Evolutionary conservation across 345 rosid genomes (phyloP), one percentile per base, ranked within the genome.

Genomic region (Noccaea caerulescens): DNA sequence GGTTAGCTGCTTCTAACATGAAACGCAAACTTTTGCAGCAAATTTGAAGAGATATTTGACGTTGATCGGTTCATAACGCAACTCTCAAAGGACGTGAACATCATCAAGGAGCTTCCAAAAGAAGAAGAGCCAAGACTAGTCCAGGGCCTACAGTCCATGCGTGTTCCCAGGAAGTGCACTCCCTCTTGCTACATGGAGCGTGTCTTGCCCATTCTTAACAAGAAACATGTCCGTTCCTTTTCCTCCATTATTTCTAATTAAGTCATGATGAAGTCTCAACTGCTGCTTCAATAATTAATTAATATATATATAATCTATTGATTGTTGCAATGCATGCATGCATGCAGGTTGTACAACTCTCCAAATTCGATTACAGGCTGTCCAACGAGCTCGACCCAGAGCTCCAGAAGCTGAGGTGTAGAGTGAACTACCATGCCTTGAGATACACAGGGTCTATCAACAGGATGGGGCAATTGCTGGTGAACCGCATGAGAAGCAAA

Each of bases 321-420:
- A 20, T 27, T 27, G 30, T 27, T 27, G 30, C 3, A 3, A 27
- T 27, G 30, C 30, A 27, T 27, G 30, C 30, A 27, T 27, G 30
- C 30, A 27, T 27, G 78, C 82, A 93, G 98, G 95, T 82, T 68
- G 84, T 93, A 66, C 91, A 84, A 79, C 97, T 93, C 73, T 82
- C 92, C 23, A 93, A 93, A 78, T 93, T 91, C 72, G 98, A 93
- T 80, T 93, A 93, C 80, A 80, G 96, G 80, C 87, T 91, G 44
- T 85, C 93, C 25, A 91, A 93, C 79, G 72, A 71, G 76, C 77
- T 93, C 63, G 87, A 78, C 52, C 50, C 80, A 44, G 88, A 86
- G 68, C 85, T 93, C 34, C 98, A 93, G 79, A 93, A 87, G 81
- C 84, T 93, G 49, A 89, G 98, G 71, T 93, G 98, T 45, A 91